Conservation (phyloP, 768 basidiomycete genomes). For the Russula sp. region DNA sequence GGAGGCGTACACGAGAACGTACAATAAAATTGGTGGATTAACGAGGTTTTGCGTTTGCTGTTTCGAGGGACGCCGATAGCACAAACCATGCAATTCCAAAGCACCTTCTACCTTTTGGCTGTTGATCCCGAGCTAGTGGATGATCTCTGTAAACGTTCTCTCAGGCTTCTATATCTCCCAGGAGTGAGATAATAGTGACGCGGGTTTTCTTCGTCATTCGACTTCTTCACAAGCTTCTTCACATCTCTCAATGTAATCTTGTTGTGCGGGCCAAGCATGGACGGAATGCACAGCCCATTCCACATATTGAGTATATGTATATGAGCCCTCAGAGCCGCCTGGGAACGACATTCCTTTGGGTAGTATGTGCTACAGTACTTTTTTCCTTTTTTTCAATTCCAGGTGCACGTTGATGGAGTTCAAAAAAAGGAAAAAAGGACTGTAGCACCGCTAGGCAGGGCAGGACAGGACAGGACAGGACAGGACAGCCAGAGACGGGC, state of each 20-base stretch:
- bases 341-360: not conserved
- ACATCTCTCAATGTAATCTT: not conserved
- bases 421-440: too few relatives aligned
- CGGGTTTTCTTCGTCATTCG: not conserved
- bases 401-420: too few relatives aligned
- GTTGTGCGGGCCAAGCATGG: not conserved
- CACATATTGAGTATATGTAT: too few relatives aligned
- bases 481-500: not conserved
- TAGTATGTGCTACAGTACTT: too few relatives aligned
- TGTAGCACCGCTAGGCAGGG: not conserved
- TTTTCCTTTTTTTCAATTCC: too few relatives aligned
- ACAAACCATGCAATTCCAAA: not conserved
- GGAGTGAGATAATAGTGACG: not conserved
- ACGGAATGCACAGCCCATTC: not conserved
- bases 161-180: too few relatives aligned
- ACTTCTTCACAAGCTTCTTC: too few relatives aligned
- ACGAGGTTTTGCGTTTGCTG: not conserved
- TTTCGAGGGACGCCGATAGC: not conserved
- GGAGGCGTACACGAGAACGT: too few relatives aligned
- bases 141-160: not conserved
- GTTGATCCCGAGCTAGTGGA: too few relatives aligned
- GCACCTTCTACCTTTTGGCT: not conserved
- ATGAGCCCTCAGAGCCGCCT: too few relatives aligned
- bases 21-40: too few relatives aligned
- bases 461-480: not conserved